Base-by-base conservation (phyloP, 2,329 filamentous ascomycete genomes). In the Eutypa lata region DNA sequence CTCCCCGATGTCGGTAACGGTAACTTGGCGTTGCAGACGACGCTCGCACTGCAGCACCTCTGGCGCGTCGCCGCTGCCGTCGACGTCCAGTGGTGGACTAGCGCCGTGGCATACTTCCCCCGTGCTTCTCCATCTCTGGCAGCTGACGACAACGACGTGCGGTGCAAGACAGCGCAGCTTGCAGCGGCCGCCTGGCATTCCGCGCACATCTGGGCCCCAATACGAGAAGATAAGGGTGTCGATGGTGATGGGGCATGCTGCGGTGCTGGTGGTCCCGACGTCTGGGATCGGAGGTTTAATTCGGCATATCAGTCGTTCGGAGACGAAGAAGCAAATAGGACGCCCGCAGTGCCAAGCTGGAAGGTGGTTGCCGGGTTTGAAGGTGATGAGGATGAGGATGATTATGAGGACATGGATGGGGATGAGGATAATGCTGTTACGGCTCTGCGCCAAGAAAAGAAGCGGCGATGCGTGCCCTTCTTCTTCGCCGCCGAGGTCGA, bases 31-130 rank as follows among this genome's bases (percentile, higher is more conserved):
- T 68, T 83, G 28, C 86, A 92, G 65, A 77, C 87, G 6, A 75
- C 82, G 0, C 77, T 99, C 4, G 83, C 91, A 1, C 76, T 97
- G 13, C 94, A 99, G 69, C 93, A 97, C 69, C 81, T 97, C 22
- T 92, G 88, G 84, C 84, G 93, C 38, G 87, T 99, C 49, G 92
- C 86, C 0, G 69, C 77, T 43, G 86, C 87, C 40, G 87, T 88
- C 76, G 76, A 83, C 50, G 85, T 95, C 3, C 77, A 83, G 52
- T 87, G 84, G 76, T 96, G 90, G 88, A 80, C 82, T 4, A 87
- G 85, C 55, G 88, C 81, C 2, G 83, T 96, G 47, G 90, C 86
- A 0, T 96, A 91, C 66, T 79, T 96, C 52, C 78, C 85, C 2
- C 65, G 65, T 35, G 62, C 67, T 13, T 58, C 59, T 44, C 37